Conservation (phyloP, 2,329 filamentous ascomycete species). For the Stachybotrys chartarum region DNA sequence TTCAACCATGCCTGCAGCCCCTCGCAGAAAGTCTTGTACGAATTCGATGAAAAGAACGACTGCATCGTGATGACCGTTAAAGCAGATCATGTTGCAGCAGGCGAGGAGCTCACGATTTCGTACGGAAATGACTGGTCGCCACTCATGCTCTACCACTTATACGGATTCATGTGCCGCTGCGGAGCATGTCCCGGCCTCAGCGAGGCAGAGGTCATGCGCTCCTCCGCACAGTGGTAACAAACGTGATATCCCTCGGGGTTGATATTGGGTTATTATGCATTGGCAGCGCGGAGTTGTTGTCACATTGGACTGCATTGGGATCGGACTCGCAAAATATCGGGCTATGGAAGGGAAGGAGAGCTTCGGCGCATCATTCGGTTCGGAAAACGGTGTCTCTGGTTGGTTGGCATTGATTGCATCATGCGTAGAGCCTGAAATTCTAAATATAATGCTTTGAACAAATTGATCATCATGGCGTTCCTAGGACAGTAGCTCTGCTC, state of each 20-base stretch:
- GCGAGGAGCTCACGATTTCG: conserved; percentile 44
- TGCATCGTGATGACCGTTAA: conserved; percentile 34
- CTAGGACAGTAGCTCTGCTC: too few species aligned
- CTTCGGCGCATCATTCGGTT: background rate
- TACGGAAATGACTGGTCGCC: conserved; percentile 33
- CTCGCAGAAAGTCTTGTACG: conserved; percentile 34
- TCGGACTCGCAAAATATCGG: background rate
- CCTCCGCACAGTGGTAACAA: background rate
- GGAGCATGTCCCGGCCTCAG: conserved; percentile 31
- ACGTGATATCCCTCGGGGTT: too few species aligned
- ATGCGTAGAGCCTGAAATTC: too few species aligned
- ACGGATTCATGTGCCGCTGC: conserved; percentile 47
- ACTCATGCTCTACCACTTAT: conserved; percentile 30
- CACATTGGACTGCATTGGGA: background rate
- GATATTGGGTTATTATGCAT: background rate
- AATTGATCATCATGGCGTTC: background rate
- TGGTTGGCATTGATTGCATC: too few species aligned
- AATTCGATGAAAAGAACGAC: conserved; percentile 23
- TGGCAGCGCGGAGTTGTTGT: background rate
- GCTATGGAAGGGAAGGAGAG: background rate
- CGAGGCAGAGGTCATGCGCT: conserved; percentile 5
- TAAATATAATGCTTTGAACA: too few species aligned
- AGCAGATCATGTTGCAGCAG: conserved; percentile 25
- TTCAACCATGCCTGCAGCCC: conserved; percentile 53
- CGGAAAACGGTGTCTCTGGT: background rate